phyloP scores from a whole-genome alignment of 805 yeast genomes.

The Isabelozyma heimii region DNA sequence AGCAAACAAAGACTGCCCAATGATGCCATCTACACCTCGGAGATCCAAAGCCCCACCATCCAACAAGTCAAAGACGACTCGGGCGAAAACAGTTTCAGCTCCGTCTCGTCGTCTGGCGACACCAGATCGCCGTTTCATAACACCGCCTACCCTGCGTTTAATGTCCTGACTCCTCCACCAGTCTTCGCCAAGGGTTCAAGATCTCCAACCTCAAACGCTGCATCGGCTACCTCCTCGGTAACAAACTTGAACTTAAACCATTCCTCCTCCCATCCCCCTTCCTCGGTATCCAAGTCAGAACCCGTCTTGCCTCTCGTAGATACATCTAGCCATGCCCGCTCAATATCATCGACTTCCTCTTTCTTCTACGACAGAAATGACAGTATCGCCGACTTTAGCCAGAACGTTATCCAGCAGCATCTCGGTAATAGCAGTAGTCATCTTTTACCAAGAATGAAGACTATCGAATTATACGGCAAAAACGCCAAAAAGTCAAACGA shows the following conservation, averaged over 20 bases:
- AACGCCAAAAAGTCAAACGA: slow-evolving; percentile 84
- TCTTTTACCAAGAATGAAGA: slow-evolving; percentile 72
- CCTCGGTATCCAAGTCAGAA: slow-evolving; percentile 21
- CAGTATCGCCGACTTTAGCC: slow-evolving; percentile 49
- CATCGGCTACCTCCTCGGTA: slow-evolving; percentile 33
- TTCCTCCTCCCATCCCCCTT: background rate
- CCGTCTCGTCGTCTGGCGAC: background rate
- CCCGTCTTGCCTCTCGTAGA: slow-evolving; percentile 10
- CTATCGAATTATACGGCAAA: slow-evolving; percentile 81
- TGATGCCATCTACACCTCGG: background rate
- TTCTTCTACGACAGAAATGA: slow-evolving; percentile 31
- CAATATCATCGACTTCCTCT: slow-evolving; percentile 38
- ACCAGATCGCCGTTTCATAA: background rate
- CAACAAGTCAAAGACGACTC: background rate
- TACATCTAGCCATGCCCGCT: slow-evolving; percentile 24
- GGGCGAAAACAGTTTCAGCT: background rate
- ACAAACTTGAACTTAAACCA: slow-evolving; percentile 26
- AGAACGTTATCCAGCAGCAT: slow-evolving; percentile 49
- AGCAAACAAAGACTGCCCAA: background rate
- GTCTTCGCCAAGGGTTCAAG: slow-evolving; percentile 16
- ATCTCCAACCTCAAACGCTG: slow-evolving; percentile 27
- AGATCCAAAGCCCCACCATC: background rate
- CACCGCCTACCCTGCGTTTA: slow-evolving; percentile 16
- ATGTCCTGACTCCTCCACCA: slow-evolving; percentile 25
- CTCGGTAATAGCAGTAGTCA: slow-evolving; percentile 49